These are phyloP conservation scores for Tolypocladium guangdongense DNA, from an alignment of 2,329 filamentous ascomycete species.

Conservation along the genomic window DNA sequence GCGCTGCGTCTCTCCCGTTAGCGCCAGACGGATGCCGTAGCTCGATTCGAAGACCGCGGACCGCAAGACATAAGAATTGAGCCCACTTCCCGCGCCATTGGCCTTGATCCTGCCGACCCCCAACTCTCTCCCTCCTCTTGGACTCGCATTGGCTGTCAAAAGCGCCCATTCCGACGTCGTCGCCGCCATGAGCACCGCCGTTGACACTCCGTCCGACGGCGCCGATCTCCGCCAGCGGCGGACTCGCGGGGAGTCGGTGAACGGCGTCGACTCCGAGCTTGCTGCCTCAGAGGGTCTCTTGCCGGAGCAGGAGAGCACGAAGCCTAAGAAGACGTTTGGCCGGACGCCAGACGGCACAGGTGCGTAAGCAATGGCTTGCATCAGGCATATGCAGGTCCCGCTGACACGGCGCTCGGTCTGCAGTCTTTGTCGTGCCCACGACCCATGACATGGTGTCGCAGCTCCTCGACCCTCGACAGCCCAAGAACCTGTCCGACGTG, in stretches of 20 bases:
- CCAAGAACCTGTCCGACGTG: conserved; percentile 86
- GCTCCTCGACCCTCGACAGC: conserved; percentile 83
- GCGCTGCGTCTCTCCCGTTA: background rate
- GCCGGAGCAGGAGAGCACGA: conserved; percentile 9
- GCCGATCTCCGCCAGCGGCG: conserved; percentile 19
- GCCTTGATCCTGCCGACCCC: background rate
- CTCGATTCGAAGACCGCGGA: background rate
- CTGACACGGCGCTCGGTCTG: conserved; percentile 3
- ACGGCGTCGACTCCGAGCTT: background rate
- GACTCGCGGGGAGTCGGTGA: conserved; percentile 5
- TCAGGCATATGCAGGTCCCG: background rate
- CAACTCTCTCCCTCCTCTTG: background rate
- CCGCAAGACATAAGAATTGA: background rate
- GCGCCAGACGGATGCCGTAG: background rate
- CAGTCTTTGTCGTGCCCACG: conserved; percentile 90
- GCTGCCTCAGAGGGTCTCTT: conserved; percentile 1
- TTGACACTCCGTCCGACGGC: conserved; percentile 10
- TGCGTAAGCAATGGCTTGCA: conserved; percentile 35
- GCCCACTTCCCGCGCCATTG: background rate
- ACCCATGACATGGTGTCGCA: conserved; percentile 99
- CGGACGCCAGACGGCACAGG: conserved; percentile 83
- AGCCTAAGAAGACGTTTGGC: conserved; percentile 69
- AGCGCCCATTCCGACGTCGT: background rate
- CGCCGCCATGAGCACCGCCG: conserved; percentile 18
- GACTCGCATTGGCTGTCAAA: background rate